Conservation (phyloP, 2,329 filamentous ascomycete genomes). For the Hymenoscyphus albidus region DNA sequence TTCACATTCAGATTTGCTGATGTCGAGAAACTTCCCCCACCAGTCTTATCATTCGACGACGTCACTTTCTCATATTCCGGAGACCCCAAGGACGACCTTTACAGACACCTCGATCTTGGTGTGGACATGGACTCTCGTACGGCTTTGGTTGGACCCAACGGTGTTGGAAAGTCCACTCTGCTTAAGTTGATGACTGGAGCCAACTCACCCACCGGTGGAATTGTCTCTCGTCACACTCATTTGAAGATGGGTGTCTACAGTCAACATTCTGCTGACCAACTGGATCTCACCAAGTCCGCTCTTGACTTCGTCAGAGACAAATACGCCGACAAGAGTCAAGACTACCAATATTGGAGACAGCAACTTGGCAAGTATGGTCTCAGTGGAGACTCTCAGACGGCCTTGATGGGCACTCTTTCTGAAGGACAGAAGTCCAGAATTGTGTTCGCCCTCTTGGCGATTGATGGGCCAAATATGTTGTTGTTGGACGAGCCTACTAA, state of each 20-base stretch:
- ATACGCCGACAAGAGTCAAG: slow-evolving; percentile 83
- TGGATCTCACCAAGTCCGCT: slow-evolving; percentile 95
- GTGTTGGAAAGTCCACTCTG: slow-evolving; percentile 97
- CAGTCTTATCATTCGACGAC: slow-evolving; percentile 92
- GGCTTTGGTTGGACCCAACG: slow-evolving; percentile 94
- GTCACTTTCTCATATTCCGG: slow-evolving; percentile 98
- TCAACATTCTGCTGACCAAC: slow-evolving; percentile 97
- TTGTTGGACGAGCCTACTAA: slow-evolving; percentile 98
- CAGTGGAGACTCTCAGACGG: slow-evolving; percentile 88
- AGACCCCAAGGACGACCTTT: slow-evolving; percentile 82
- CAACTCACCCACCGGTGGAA: slow-evolving; percentile 76
- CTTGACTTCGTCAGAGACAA: slow-evolving; percentile 98
- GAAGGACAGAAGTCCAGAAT: slow-evolving; percentile 98
- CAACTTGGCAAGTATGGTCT: slow-evolving; percentile 94
- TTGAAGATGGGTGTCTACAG: slow-evolving; percentile 98
- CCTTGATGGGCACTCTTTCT: slow-evolving; percentile 94
- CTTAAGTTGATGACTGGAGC: slow-evolving; percentile 96
- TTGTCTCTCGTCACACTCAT: slow-evolving; percentile 89
- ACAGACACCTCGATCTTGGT: slow-evolving; percentile 95
- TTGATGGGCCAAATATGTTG: slow-evolving; percentile 96
- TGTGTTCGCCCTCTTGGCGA: slow-evolving; percentile 92
- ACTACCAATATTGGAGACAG: slow-evolving; percentile 99
- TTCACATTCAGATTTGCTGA: slow-evolving; percentile 99
- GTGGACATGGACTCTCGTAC: slow-evolving; percentile 99
- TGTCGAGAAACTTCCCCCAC: slow-evolving; percentile 97